These are phyloP conservation scores for Nicotiana otophora DNA, from an alignment of 257 asterid genomes.

Conservation along the genomic window DNA sequence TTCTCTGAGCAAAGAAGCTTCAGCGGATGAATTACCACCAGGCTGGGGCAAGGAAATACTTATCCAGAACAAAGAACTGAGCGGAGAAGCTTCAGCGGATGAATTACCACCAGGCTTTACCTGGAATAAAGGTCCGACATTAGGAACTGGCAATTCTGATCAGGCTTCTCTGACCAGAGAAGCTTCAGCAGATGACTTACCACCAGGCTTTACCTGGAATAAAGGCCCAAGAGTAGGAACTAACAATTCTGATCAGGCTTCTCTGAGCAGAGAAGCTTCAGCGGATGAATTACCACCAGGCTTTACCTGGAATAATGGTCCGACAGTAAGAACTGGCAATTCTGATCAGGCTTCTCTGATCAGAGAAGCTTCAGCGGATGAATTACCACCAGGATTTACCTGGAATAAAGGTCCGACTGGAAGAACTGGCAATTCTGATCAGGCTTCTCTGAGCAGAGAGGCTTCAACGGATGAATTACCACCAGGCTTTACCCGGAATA, in stretches of 20 bases:
- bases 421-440: background rate
- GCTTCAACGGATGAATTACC: background rate
- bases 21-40: background rate
- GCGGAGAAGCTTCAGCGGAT: background rate
- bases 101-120: background rate
- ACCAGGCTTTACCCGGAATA: background rate
- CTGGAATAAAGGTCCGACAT: background rate
- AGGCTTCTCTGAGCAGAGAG: background rate
- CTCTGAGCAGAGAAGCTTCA: background rate
- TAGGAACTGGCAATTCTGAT: background rate
- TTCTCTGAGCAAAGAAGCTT: background rate
- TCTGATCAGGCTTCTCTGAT: background rate
- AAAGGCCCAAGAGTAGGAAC: background rate
- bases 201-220: background rate
- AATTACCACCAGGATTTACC: background rate
- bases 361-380: background rate
- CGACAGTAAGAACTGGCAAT: background rate
- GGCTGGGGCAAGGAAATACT: background rate
- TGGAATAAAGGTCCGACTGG: background rate
- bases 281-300: background rate
- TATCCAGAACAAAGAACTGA: background rate
- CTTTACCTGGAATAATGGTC: background rate
- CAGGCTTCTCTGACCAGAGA: background rate
- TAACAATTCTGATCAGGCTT: background rate
- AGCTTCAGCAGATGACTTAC: background rate